Conservation (phyloP, 352 stramenopile species). For the Globisporangium iwayamae region DNA sequence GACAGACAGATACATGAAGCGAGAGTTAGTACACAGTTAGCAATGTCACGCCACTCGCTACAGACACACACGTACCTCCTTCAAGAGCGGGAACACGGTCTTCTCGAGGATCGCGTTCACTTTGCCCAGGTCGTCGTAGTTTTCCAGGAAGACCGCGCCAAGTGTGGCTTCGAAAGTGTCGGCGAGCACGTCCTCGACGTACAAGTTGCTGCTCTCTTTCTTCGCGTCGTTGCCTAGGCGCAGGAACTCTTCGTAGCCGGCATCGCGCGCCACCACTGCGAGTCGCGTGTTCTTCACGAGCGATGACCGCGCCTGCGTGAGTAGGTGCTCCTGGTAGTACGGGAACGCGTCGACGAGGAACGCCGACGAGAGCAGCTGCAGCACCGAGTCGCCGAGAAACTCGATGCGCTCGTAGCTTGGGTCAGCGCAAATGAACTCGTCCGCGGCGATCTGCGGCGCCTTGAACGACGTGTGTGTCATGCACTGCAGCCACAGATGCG, state of each 20-base stretch:
- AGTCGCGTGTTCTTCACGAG: conserved; percentile 85
- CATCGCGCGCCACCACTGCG: conserved; percentile 47
- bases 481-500: conserved; percentile 75
- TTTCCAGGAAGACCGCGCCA: conserved; percentile 75
- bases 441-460: conserved; percentile 58
- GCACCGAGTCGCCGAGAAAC: conserved; percentile 80
- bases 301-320: conserved; percentile 75
- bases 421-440: conserved; percentile 66
- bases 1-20: not conserved
- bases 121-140: conserved; percentile 44
- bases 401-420: conserved; percentile 82
- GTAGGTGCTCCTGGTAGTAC: conserved; percentile 76
- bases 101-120: conserved; percentile 63
- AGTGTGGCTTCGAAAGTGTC: conserved; percentile 80
- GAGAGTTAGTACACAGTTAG: not conserved
- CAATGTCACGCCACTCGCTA: not conserved
- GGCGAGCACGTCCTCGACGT: conserved; percentile 72
- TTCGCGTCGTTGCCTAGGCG: conserved; percentile 63
- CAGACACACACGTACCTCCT: conserved; percentile 28
- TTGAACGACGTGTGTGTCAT: conserved; percentile 79
- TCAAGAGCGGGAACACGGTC: conserved; percentile 63
- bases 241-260: conserved; percentile 71
- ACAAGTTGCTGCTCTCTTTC: conserved; percentile 47
- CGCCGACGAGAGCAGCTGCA: conserved; percentile 75
- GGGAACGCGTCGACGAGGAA: conserved; percentile 81